A percentile compares a stretch with the other conserved stretches of the same genome.
Evolutionary conservation across 2,329 filamentous ascomycete genomes (phyloP).

Genomic region (Colletotrichum musae): DNA sequence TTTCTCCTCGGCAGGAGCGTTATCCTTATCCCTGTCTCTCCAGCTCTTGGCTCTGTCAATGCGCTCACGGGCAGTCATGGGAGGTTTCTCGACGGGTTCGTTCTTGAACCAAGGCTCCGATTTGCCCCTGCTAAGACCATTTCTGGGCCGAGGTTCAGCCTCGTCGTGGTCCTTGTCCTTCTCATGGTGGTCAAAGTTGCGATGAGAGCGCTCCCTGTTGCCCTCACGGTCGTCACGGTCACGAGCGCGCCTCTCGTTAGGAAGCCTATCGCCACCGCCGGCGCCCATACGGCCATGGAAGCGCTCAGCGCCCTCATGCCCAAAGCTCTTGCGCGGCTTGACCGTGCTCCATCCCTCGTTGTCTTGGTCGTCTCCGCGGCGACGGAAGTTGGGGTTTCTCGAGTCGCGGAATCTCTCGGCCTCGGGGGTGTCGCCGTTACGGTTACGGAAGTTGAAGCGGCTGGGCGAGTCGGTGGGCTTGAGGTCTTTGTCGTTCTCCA

Average conservation of each 20-base stretch:
- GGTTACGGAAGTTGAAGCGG: constrained; percentile 72
- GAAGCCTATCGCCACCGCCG: constrained; percentile 59
- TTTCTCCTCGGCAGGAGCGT: constrained; percentile 66
- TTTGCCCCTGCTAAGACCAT: constrained; percentile 75
- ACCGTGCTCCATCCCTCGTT: constrained; percentile 82
- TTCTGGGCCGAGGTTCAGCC: constrained; percentile 70
- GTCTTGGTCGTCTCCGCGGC: constrained; percentile 72
- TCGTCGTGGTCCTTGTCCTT: constrained; percentile 65
- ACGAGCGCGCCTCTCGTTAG: constrained; percentile 60
- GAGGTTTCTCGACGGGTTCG: constrained; percentile 55
- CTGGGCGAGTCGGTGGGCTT: constrained; percentile 69
- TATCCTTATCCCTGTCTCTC: constrained; percentile 67
- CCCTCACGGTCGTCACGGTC: constrained; percentile 72
- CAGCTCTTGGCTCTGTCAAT: constrained; percentile 73
- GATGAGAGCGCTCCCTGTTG: constrained; percentile 60
- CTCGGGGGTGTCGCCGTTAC: constrained; percentile 65
- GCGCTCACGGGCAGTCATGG: constrained; percentile 64
- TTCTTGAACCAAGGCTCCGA: constrained; percentile 84
- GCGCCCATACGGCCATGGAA: constrained; percentile 77
- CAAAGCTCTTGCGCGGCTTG: constrained; percentile 81
- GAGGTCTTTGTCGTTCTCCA: constrained; percentile 67
- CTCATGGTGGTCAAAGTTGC: constrained; percentile 68
- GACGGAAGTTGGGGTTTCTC: constrained; percentile 63
- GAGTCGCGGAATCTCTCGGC: constrained; percentile 65
- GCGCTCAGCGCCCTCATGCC: constrained; percentile 79